Evolutionary conservation across 2,329 filamentous ascomycete species (phyloP), one percentile per base, ranked within the genome.

Genomic region (Penicillium sp.): DNA sequence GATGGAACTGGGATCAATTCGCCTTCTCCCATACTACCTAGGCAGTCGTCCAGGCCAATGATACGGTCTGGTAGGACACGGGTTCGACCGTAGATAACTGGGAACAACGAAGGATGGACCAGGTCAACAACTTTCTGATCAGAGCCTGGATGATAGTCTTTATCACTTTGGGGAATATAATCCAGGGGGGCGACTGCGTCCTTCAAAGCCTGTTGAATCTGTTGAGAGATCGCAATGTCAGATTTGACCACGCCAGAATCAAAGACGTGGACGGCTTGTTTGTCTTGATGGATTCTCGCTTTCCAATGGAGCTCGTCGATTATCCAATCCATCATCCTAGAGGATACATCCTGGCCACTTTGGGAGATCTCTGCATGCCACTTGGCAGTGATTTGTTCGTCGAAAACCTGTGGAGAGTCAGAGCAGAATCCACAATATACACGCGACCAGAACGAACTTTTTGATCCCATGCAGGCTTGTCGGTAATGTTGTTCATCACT

Each of bases 141-240:
- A 1, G 82, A 85, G 2, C 80, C 75, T 0, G 86, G 87, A 68
- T 89, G 86, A 79, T 85, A 90, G 68, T 90, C 87, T 63, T 84
- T 84, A 29, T 75, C 49, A 0, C 72, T 45, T 9, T 83, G 81
- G 0, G 82, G 81, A 0, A 85, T 76, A 37, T 82, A 67, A 62
- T 88, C 83, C 1, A 91, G 71, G 0, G 70, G 71, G 1, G 70
- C 67, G 21, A 85, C 81, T 0, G 78, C 81, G 5, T 70, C 65
- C 27, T 72, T 77, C 4, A 89, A 75, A 0, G 72, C 69, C 0
- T 78, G 31, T 16, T 73, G 71, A 0, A 83, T 59, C 1, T 76
- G 68, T 0, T 67, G 51, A 0, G 78, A 61, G 4, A 87, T 73
- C 1, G 77, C 66, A 1, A 61, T 71, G 65, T 87, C 85, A 0